Base-by-base conservation (phyloP, 768 basidiomycete genomes). In the Tylopilus felleus region DNA sequence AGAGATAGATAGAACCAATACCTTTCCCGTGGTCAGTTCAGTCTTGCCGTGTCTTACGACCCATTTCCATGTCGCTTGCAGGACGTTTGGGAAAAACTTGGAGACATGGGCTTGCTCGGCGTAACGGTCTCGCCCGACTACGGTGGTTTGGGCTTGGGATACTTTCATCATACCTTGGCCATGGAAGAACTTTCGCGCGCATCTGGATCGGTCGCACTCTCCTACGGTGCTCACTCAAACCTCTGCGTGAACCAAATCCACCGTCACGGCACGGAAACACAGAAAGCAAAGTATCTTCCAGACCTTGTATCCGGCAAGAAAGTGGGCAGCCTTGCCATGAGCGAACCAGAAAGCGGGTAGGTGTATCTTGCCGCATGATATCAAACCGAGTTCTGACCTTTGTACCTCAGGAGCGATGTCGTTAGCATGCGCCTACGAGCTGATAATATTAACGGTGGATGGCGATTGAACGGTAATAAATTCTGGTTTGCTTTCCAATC, bases 181-280 rank as follows among this genome's bases (percentile, higher is more conserved):
- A 97, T 97, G 94, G 95, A 98, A 74, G 91, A 91, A 57, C 75
- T 98, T 51, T 96, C 94, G 33, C 76, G 84, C 23, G 90, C 91
- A 17, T 96, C 94, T 7, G 95, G 92, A 31, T 93, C 92, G 5
- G 88, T 98, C 25, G 95, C 88, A 3, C 80, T 98, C 7, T 93
- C 92, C 3, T 95, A 95, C 55, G 93, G 90, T 50, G 91, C 93
- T 29, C 93, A 95, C 63, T 93, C 91, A 14, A 95, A 95, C 64
- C 80, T 95, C 29, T 95, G 93, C 59, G 82, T 86, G 29, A 90
- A 90, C 68, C 88, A 90, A 71, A 91, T 94, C 23, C 80, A 89
- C 68, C 76, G 93, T 25, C 88, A 92, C 64, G 93, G 91, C 19
- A 93, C 90, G 33, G 80, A 84, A 33, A 78, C 75, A 27, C 95